Conservation (phyloP, 768 basidiomycete species). For the Coprinopsis cinerea region DNA sequence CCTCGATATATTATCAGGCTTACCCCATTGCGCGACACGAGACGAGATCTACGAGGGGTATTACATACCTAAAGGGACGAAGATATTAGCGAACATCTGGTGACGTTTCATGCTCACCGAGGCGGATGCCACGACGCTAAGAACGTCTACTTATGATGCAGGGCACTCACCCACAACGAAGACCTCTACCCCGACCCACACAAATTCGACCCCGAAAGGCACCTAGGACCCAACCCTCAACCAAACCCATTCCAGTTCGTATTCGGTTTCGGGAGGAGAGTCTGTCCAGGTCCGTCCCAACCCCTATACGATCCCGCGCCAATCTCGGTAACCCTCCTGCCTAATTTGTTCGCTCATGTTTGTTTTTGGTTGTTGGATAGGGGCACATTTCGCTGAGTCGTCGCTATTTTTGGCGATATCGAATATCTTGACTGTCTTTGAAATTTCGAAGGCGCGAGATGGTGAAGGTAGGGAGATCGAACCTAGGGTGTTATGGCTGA, state of each 20-base stretch:
- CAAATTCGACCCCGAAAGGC: slow-evolving; percentile 30
- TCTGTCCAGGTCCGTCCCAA: slow-evolving; percentile 21
- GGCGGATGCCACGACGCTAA: neutral
- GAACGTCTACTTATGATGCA: neutral
- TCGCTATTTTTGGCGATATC: slow-evolving; percentile 31
- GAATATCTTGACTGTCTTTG: slow-evolving; percentile 31
- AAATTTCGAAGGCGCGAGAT: slow-evolving; percentile 31
- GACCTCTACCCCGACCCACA: slow-evolving; percentile 30
- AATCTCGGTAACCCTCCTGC: neutral
- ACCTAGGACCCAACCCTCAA: slow-evolving; percentile 24
- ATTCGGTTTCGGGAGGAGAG: slow-evolving; percentile 33
- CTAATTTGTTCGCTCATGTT: neutral
- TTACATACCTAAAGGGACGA: slow-evolving; percentile 28
- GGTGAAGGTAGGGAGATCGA: slow-evolving; percentile 30
- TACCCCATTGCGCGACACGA: slow-evolving; percentile 23
- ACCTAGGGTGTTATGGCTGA: slow-evolving; percentile 27
- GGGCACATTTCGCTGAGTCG: slow-evolving; percentile 26
- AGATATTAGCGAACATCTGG: slow-evolving; percentile 26
- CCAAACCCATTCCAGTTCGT: slow-evolving; percentile 25
- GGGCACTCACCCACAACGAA: slow-evolving; percentile 31
- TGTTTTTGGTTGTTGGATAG: slow-evolving; percentile 5
- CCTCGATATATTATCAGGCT: slow-evolving; percentile 13
- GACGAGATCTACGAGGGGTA: slow-evolving; percentile 29
- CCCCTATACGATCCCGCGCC: neutral
- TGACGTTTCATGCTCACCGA: slow-evolving; percentile 9